phyloP scores from a whole-genome alignment of 176 grass and related monocot genomes.

The Alopecurus myosuroides region DNA sequence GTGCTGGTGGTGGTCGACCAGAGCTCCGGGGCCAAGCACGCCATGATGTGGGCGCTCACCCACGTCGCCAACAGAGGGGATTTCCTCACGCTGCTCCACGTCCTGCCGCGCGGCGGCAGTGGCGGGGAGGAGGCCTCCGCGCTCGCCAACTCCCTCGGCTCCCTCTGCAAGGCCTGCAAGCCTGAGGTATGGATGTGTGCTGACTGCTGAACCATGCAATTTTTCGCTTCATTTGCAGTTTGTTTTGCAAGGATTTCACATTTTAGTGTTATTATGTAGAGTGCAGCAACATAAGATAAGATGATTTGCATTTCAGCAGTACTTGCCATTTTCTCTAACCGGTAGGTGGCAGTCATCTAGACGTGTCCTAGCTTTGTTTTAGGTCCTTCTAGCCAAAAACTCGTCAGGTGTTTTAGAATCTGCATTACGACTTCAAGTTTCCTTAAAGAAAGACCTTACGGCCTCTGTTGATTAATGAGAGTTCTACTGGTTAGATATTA shows the following conservation, averaged over 20 bases:
- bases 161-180: conserved; percentile 79
- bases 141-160: conserved; percentile 68
- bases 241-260: background rate
- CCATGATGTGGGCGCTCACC: conserved; percentile 96
- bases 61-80: conserved; percentile 83
- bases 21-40: conserved; percentile 76
- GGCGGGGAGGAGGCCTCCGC: conserved; percentile 34
- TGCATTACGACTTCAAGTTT: background rate
- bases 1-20: conserved; percentile 95
- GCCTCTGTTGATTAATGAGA: too few species aligned
- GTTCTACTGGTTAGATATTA: too few species aligned
- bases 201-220: background rate
- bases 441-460: background rate
- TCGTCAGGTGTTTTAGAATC: background rate
- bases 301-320: background rate
- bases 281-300: background rate
- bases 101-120: conserved; percentile 39
- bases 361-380: background rate
- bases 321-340: background rate
- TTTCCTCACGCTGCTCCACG: conserved; percentile 81
- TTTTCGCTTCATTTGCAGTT: background rate
- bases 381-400: background rate
- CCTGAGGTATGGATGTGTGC: conserved; percentile 50
- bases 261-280: background rate
- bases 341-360: background rate